Evolutionary conservation across 2,329 filamentous ascomycete genomes (phyloP), one percentile per base, ranked within the genome.

Genomic region (Diaporthe humulicola): DNA sequence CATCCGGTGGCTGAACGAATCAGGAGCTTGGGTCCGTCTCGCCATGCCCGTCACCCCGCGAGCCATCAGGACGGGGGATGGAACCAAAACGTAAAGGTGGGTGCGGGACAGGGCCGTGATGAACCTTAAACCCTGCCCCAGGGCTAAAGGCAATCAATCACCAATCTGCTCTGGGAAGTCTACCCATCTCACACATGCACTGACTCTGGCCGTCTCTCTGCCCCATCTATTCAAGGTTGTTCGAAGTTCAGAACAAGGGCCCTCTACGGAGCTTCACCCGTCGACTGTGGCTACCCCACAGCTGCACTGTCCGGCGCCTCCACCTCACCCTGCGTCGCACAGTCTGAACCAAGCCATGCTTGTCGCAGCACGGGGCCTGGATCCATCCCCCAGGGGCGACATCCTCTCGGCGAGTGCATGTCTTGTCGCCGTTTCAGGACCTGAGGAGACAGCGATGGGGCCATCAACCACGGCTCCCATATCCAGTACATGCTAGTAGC

Each of bases 401-500:
- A 38, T 60, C 33, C n/a, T n/a, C 33, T 60, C 19, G 22, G 15
- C 36, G 10, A 25, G 33, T 40, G 57, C 36, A n/a, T 38, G 42
- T 67, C 64, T 67, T 67, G 64, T 67, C 45, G 61, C 30, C 61
- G 61, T 67, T 67, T 67, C 64, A 67, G 64, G 45, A 67, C 22
- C 64, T 67, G 64, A 38, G 61, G 64, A 67, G 61, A 50, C 8
- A 30, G 17, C 22, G 28, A 52, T 8, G 42, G 42, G 30, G 8
- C 19, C 61, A 67, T 67, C 61, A n/a, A 38, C 22, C 58, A 61
- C 58, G 58, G 38, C 58, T 61, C 36, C 36, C 30, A 22, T 28
- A 10, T 38, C 4, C 17, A 36, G 50, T 25, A 10, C 12, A 28
- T 25, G 30, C 25, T 10, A 36, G 33, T 30, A 56, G 14, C 15